Base-by-base conservation (phyloP, 257 asterid species). In the Solanum bulbocastanum region DNA sequence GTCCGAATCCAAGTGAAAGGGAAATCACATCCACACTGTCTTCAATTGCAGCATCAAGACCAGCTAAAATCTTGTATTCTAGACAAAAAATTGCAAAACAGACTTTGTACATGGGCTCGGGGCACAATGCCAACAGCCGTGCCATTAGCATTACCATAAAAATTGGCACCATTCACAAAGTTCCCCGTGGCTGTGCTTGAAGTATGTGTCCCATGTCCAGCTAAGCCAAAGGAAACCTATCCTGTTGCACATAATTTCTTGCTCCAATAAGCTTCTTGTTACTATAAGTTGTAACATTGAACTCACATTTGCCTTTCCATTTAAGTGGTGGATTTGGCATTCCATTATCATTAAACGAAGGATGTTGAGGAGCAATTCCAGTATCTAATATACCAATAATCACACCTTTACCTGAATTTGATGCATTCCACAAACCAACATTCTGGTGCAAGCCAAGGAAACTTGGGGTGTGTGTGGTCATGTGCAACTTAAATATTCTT, bases 251-350 rank as follows among this genome's bases (percentile, higher is more conserved):
- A 56, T 1, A 18, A 44, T 86, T 56, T 32, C 40, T 68, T 30
- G 69, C 87, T 66, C 87, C 83, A 44, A 86, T 86, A 76, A 86
- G 81, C 69, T 86, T 85, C 27, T 85, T 85, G 4, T 85, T 85
- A 40, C 87, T n/a, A n/a, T n/a, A 85, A 73, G 52, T 73, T 60
- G 76, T 84, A 58, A 58, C 52, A 39, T 66, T 40, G 3, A 66
- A 60, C 11, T 85, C 87, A 66, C 87, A 85, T 66, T 86, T 86
- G 3, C 87, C 87, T 65, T 86, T 86, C 87, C 87, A 86, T 44
- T 86, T 86, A 86, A 0, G 10, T 9, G 87, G 87, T 15, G 87
- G 87, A 86, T 76, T 36, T 22, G 87, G 83, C 87, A 86, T 86
- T 18, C n/a, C 87, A n/a, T 20, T n/a, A 11, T 86, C 87, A 76